Evolutionary conservation across 768 basidiomycete genomes (phyloP).

Genomic region (Suillus cothurnatus): DNA sequence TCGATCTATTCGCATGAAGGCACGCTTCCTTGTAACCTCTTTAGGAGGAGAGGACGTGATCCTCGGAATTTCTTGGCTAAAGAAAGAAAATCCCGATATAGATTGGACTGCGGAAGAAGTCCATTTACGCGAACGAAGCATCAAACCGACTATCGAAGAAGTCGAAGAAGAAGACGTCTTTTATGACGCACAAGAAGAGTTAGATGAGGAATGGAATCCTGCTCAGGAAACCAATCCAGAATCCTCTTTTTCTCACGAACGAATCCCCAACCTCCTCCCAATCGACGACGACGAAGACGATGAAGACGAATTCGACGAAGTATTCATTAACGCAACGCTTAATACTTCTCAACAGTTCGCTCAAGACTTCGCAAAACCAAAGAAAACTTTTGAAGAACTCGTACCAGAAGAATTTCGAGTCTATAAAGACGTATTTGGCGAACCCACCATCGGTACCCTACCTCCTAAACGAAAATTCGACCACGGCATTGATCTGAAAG

Average conservation of each 20-base stretch:
- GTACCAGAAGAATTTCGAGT: accelerated
- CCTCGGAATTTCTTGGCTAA: background rate
- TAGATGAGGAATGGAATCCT: background rate
- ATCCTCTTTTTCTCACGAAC: too few relatives aligned
- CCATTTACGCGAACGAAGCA: too few relatives aligned
- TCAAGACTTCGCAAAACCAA: background rate
- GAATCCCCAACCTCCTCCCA: too few relatives aligned
- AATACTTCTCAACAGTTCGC: too few relatives aligned
- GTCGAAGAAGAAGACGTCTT: too few relatives aligned
- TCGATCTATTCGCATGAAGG: background rate
- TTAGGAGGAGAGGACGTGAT: background rate
- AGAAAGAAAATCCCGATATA: background rate
- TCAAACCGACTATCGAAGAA: too few relatives aligned
- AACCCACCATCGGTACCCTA: background rate
- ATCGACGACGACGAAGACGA: too few relatives aligned
- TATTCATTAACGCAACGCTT: too few relatives aligned
- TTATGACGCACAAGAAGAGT: too few relatives aligned
- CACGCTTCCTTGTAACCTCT: background rate
- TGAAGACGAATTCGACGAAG: too few relatives aligned
- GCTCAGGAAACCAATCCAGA: too few relatives aligned
- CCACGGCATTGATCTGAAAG: background rate
- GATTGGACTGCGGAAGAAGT: background rate
- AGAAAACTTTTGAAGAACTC: background rate
- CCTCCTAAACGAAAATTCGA: background rate
- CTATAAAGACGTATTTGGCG: background rate